These are phyloP conservation scores for Picochlorum sp. DNA, from an alignment of 139 green algal species.

Conservation along the genomic window DNA sequence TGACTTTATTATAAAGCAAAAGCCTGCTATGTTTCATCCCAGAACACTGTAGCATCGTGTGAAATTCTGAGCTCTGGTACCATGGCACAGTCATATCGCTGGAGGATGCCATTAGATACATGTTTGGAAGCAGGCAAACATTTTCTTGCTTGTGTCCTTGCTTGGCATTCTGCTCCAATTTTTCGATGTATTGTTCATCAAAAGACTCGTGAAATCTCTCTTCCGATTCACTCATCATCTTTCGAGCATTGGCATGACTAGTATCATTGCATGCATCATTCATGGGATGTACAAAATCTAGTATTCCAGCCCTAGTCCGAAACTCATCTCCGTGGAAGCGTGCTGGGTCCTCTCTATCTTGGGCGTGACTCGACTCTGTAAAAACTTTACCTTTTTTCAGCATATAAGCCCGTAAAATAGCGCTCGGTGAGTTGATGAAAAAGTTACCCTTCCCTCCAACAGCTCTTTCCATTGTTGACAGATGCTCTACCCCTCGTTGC, in stretches of 20 bases:
- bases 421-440: slow-evolving; percentile 44
- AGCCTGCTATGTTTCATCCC: slow-evolving; percentile 29
- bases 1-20: slow-evolving; percentile 49
- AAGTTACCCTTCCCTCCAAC: slow-evolving; percentile 51
- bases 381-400: neutral
- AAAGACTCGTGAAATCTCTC: neutral
- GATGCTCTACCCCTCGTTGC: slow-evolving; percentile 43
- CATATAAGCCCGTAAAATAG: slow-evolving; percentile 36
- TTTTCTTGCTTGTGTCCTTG: neutral
- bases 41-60: slow-evolving; percentile 29
- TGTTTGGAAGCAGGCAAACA: slow-evolving; percentile 26
- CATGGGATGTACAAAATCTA: neutral
- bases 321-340: too few relatives aligned
- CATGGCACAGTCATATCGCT: slow-evolving; percentile 45
- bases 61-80: slow-evolving; percentile 45
- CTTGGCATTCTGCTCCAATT: neutral
- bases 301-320: too few relatives aligned
- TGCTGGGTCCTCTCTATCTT: neutral
- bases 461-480: slow-evolving; percentile 75
- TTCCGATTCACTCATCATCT: too few relatives aligned
- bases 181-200: neutral
- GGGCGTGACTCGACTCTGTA: neutral
- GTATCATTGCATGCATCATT: neutral
- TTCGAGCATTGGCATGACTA: too few relatives aligned
- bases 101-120: slow-evolving; percentile 35